Evolutionary conservation across 2,329 filamentous ascomycete species (phyloP), one percentile per base, ranked within the genome.

Genomic region (Diaporthe sp.): DNA sequence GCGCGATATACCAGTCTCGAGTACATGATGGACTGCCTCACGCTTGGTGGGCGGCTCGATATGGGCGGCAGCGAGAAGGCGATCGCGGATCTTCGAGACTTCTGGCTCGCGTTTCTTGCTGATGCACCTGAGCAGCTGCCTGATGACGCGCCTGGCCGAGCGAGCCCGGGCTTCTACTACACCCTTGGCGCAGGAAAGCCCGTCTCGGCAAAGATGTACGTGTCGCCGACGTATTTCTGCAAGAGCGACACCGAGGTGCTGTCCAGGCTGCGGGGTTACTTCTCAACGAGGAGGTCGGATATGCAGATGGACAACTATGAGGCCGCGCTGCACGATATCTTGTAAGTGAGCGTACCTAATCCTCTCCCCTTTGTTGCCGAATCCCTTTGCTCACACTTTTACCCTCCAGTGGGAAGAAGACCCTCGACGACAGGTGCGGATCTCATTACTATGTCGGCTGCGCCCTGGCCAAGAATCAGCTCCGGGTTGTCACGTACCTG

Each of bases 111-210:
- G 12, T 79, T 80, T 40, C 75, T 80, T 15, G 75, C 64, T 2
- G 77, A 78, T 33, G 77, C 77, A 3, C 77, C 78, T 1, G 77
- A 76, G n/a, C 66, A 50, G n/a, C 68, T 80, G 30, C 76, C 78
- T 2, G 58, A 71, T 1, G 78, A 77, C 12, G 76, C 75, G 1
- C 76, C 77, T 2, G 78, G 76, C 10, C 74, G 76, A 7, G 77
- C 78, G 4, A 77, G 77, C n/a, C 78, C 78, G 19, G 78, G 78
- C 1, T 79, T 79, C 60, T 80, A 79, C 45, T 79, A 77, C 50
- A 80, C 78, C 13, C 58, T 79, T 8, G 75, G 76, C n/a, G 74
- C 73, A 8, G 78, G 78, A 2, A 77, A 77, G 71, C 73, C 77
- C 3, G 74, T 76, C 2, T 77, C 77, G 12, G 75, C 78, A 15